Base-by-base conservation (phyloP, 768 basidiomycete genomes). In the Lanmaoa pseudosensibilis region DNA sequence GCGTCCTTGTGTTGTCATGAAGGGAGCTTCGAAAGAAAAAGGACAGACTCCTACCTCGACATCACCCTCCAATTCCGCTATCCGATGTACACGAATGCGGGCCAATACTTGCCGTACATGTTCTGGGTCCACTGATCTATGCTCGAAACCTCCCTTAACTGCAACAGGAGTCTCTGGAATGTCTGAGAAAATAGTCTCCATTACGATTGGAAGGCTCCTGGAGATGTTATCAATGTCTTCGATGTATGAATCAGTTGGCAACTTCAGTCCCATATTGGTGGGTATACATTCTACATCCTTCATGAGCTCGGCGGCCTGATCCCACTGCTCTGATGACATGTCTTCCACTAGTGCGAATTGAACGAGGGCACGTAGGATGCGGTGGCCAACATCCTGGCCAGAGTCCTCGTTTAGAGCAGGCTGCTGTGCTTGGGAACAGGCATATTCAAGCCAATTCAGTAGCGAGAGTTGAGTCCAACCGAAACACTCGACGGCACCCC, bases 21-120 rank as follows among this genome's bases (percentile, higher is more conserved):
- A 39, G 39, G 3, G 10, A 19, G 11, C 39, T 39, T 19, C 39
- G 19, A 19, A n/a, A 39, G 5, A 10, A n/a, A 19, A 12, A 39
- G 39, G 10, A 12, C n/a, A 39, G 39, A 12, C n/a, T 39, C n/a
- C 73, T 39, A 39, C 39, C 39, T 19, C 5, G 39, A 39, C 39
- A 12, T 30, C 27, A 33, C 41, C 46, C 8, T 37, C 13, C 59
- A 27, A 52, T 5, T 45, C 50, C 59, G 49, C 48, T 43, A 2
- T 32, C 90, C 86, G 51, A 88, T 34, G 49, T 45, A 53, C 44
- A 27, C 15, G 36, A 11, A 36, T 36, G 36, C 2, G 6, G 15
- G 36, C 5, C 15, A 36, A 36, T 15, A 36, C 36, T 15, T 4
- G 2, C 3, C 36, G 36, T 15, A 36, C 13, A 13, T 34, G 34